phyloP scores from a whole-genome alignment of 768 basidiomycete species.

The Pulveroboletus sp. region DNA sequence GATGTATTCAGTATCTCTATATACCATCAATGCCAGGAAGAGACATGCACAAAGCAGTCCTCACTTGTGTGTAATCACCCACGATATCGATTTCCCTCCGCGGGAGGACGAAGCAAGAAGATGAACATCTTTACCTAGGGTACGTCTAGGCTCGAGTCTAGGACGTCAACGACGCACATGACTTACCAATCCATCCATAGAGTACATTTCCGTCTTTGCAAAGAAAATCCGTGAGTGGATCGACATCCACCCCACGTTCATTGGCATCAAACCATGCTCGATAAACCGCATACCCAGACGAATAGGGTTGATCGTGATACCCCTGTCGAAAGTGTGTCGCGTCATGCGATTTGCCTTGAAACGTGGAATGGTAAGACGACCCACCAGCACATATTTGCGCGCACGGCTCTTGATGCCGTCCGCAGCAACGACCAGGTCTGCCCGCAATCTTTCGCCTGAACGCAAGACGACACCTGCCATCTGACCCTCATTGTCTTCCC shows the following conservation, averaged over 20 bases:
- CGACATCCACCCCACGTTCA: constrained; percentile 18
- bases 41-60: neutral
- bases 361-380: neutral
- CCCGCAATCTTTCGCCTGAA: constrained; percentile 13
- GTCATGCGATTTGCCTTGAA: neutral
- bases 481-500: constrained; percentile 6
- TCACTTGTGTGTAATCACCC: constrained; percentile 22
- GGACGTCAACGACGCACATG: neutral
- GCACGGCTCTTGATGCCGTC: constrained; percentile 26
- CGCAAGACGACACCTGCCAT: constrained; percentile 14
- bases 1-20: constrained; percentile 19
- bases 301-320: constrained; percentile 20
- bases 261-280: constrained; percentile 26
- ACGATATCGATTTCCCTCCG: constrained; percentile 14
- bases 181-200: constrained; percentile 23
- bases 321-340: constrained; percentile 13
- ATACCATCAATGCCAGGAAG: neutral
- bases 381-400: constrained; percentile 20
- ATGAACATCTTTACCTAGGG: constrained; percentile 18
- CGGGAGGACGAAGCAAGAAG: constrained; percentile 14
- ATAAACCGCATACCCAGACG: constrained; percentile 28
- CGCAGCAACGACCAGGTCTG: constrained; percentile 27
- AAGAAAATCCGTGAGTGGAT: constrained; percentile 21
- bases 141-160: neutral
- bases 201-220: constrained; percentile 17